Conservation (phyloP, 1,284 basidiomycete species). For the Termitomyces sp. region DNA sequence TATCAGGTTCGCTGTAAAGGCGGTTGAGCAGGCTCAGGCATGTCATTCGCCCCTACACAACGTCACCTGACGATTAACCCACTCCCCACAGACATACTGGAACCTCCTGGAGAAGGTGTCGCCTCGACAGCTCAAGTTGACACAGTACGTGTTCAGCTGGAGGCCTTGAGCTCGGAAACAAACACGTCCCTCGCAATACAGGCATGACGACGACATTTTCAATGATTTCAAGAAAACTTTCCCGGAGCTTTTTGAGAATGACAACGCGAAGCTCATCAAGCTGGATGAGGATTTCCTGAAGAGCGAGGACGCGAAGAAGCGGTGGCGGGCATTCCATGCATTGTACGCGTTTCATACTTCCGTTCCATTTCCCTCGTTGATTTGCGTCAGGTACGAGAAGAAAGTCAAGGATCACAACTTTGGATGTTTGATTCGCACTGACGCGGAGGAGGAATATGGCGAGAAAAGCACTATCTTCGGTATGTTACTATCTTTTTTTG, state of each 20-base stretch:
- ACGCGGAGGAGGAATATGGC: constrained; percentile 80
- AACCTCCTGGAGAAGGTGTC: constrained; percentile 83
- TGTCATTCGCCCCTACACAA: constrained; percentile 15
- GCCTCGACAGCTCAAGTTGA: constrained; percentile 75
- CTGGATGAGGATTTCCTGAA: constrained; percentile 97
- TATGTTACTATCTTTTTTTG: constrained; percentile 29
- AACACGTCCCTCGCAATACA: constrained; percentile 25
- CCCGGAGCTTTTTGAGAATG: constrained; percentile 72
- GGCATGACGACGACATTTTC: constrained; percentile 90
- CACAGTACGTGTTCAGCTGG: constrained; percentile 52
- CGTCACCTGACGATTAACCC: neutral
- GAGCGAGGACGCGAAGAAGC: constrained; percentile 82
- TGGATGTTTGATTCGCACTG: constrained; percentile 88
- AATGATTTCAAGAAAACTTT: constrained; percentile 74
- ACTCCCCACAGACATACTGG: constrained; percentile 79
- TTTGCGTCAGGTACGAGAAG: constrained; percentile 64
- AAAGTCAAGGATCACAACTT: constrained; percentile 95
- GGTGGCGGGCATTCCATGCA: constrained; percentile 90
- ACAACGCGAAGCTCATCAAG: constrained; percentile 63
- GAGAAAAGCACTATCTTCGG: constrained; percentile 96
- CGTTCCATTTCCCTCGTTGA: neutral
- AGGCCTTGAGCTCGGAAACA: neutral
- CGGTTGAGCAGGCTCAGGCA: constrained; percentile 93
- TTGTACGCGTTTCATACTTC: constrained; percentile 46
- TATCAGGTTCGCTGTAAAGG: constrained; percentile 87